Evolutionary conservation across 495 filamentous ascomycete genomes (phyloP).

Genomic region (Hypoxylon fuscum): DNA sequence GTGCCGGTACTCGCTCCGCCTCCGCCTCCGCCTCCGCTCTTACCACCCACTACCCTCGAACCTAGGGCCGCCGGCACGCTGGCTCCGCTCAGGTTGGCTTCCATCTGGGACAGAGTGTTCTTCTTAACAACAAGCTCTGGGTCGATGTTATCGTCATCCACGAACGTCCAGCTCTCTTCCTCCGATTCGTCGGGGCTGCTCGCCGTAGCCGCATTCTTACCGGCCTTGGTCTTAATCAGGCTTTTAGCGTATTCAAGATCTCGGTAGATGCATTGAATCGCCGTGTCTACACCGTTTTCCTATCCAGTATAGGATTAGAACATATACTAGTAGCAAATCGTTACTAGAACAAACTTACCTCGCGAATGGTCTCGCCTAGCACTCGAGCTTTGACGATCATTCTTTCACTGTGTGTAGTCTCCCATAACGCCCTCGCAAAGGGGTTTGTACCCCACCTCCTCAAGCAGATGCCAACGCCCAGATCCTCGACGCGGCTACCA

Average conservation of each 20-base stretch:
- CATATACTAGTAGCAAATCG: slow-evolving; percentile 1
- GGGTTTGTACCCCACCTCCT: slow-evolving; percentile 85
- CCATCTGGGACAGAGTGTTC: slow-evolving; percentile 36
- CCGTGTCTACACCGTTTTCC: slow-evolving; percentile 89
- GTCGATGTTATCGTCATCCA: slow-evolving; percentile 51
- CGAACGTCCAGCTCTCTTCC: slow-evolving; percentile 62
- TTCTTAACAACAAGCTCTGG: slow-evolving; percentile 46
- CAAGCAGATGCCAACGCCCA: slow-evolving; percentile 90
- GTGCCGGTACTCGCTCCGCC: neutral
- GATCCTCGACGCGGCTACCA: slow-evolving; percentile 84
- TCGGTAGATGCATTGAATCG: slow-evolving; percentile 92
- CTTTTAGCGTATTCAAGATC: slow-evolving; percentile 96
- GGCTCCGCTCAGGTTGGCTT: slow-evolving; percentile 19
- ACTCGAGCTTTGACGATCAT: slow-evolving; percentile 88
- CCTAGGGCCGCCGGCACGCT: slow-evolving; percentile 12
- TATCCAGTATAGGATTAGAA: slow-evolving; percentile 47
- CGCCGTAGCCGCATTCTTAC: slow-evolving; percentile 55
- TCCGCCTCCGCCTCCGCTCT: slow-evolving; percentile 1
- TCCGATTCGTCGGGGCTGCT: slow-evolving; percentile 39
- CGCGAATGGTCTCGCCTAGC: slow-evolving; percentile 86
- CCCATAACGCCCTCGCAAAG: slow-evolving; percentile 90
- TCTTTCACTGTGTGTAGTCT: slow-evolving; percentile 83
- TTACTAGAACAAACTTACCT: slow-evolving; percentile 63
- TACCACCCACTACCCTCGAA: slow-evolving; percentile 27
- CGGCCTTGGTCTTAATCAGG: slow-evolving; percentile 70